phyloP scores from a whole-genome alignment of 1,284 basidiomycete species.

The Golubevia pallescens region DNA sequence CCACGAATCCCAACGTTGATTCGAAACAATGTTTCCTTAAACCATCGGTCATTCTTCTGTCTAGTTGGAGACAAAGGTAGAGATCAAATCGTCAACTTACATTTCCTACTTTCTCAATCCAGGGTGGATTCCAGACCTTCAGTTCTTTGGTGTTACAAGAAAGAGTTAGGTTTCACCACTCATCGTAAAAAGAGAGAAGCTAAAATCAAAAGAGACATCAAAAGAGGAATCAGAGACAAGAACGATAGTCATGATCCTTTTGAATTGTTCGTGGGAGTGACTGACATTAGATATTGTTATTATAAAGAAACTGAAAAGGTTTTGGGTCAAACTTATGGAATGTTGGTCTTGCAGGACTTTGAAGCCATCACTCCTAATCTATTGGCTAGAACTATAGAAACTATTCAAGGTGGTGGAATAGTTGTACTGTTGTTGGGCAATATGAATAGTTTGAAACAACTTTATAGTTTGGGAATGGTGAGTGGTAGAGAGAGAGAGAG shows the following conservation, averaged over 20 bases:
- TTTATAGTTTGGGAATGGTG: constrained; percentile 97
- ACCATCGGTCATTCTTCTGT: constrained; percentile 94
- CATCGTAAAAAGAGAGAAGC: constrained; percentile 84
- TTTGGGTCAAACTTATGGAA: constrained; percentile 96
- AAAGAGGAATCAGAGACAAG: constrained; percentile 88
- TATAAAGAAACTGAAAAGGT: constrained; percentile 63
- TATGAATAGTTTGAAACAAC: constrained; percentile 89
- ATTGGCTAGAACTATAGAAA: constrained; percentile 95
- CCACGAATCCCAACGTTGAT: constrained; percentile 90
- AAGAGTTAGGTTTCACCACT: constrained; percentile 67
- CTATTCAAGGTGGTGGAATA: constrained; percentile 94
- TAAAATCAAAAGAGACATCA: constrained; percentile 62
- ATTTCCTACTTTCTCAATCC: constrained; percentile 73
- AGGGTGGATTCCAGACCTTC: constrained; percentile 47
- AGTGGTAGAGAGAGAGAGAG: too few species aligned
- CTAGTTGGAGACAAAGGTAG: constrained; percentile 93
- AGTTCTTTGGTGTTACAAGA: constrained; percentile 59
- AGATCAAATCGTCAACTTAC: constrained; percentile 95
- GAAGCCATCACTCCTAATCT: constrained; percentile 98
- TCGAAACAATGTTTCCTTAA: constrained; percentile 80
- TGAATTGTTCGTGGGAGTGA: constrained; percentile 97
- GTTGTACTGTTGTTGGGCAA: constrained; percentile 91
- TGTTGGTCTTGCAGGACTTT: constrained; percentile 97
- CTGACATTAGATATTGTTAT: constrained; percentile 86
- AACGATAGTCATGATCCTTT: constrained; percentile 91